Evolutionary conservation across 2,329 filamentous ascomycete species (phyloP).

Genomic region (Aspergillus tubingensis): DNA sequence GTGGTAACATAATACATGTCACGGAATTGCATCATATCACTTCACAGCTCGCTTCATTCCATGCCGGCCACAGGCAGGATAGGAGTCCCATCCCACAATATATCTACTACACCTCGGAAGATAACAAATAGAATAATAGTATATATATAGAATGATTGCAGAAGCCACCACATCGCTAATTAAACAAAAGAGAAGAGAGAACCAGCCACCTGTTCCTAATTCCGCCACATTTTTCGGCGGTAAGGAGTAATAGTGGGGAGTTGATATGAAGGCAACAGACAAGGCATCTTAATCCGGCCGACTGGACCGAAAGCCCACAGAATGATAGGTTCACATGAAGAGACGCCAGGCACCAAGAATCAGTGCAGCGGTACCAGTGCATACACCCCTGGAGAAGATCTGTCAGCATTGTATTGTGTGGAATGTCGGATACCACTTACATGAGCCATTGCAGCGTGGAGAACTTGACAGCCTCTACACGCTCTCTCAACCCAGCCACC

Average conservation of each 20-base stretch:
- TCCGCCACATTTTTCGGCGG: not conserved
- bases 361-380: conserved; percentile 65
- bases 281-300: not conserved
- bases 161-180: not conserved
- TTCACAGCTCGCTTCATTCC: not conserved
- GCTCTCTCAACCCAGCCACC: conserved; percentile 83
- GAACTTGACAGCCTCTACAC: conserved; percentile 96
- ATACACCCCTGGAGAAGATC: conserved; percentile 56
- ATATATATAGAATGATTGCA: not conserved
- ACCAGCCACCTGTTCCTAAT: not conserved
- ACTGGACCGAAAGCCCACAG: not conserved
- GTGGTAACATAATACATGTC: not conserved
- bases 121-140: not conserved
- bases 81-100: not conserved
- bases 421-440: conserved; percentile 53
- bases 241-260: not conserved
- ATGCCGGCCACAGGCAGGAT: not conserved
- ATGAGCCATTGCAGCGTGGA: conserved; percentile 98
- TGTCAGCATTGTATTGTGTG: conserved; percentile 28
- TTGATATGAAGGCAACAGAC: not conserved
- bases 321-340: conserved; percentile 53
- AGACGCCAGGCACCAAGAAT: conserved; percentile 69
- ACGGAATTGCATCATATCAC: not conserved
- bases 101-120: not conserved
- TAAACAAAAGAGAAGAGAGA: not conserved